Evolutionary conservation across 306 rosid genomes (phyloP), one percentile per base, ranked within the genome.

Genomic region (Lathyrus sativus): DNA sequence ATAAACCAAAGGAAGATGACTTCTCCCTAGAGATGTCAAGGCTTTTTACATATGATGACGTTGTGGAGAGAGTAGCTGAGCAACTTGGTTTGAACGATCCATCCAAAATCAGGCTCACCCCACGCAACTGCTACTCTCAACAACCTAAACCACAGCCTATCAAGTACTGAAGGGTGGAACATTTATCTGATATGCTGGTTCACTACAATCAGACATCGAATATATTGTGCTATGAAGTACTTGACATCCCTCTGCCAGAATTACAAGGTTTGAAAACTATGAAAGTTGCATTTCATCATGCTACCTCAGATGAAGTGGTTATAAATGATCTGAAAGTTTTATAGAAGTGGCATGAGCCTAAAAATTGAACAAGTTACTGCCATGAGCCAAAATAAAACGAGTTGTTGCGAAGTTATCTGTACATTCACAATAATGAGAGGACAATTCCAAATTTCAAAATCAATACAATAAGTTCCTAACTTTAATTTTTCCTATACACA

Each of bases 201-300:
- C 96, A 91, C 82, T 91, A 91, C 80, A 91, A 87, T 78, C 97
- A 91, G 97, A 88, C 87, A 62, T 86, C 97, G 3, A 96, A 91
- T 72, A 89, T 84, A 72, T 73, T 91, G 53, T 91, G 88, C 81
- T 91, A 85, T 37, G 97, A 91, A 78, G 88, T 91, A 43, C 87
- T 91, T 67, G 97, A 91, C 85, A 91, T 91, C 71, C 97, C 97
- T 62, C 86, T 91, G 76, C 96, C 97, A 71, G 96, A 88, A 80
- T 82, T 91, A 62, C 96, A 91, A 89, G 96, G 91, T 55, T 71
- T 91, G 79, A 91, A 89, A 82, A 91, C 93, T 46, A 87, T 91
- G 76, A 91, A 91, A 81, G 95, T 91, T 11, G 90, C 96, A 57
- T 91, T 88, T 78, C 91, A 88, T 79, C 88, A 84, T 80, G 96